phyloP scores from a whole-genome alignment of 768 basidiomycete species.

The Exidia glandulosa region DNA sequence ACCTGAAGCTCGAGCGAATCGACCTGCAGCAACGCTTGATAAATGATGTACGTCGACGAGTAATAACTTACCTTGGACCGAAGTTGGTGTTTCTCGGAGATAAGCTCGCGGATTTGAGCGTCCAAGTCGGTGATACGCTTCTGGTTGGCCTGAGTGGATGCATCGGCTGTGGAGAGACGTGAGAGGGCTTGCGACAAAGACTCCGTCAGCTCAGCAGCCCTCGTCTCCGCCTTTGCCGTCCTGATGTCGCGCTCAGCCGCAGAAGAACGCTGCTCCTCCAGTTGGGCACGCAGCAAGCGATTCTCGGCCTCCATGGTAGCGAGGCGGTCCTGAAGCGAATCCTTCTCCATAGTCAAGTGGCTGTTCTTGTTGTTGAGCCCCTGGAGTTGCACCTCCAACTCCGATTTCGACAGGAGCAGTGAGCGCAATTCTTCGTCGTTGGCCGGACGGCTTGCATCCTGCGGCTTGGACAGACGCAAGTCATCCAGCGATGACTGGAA shows the following conservation, averaged over 20 bases:
- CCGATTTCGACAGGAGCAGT: conserved; percentile 40
- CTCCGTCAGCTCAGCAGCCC: conserved; percentile 54
- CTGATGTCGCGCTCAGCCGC: conserved; percentile 35
- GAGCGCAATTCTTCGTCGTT: conserved; percentile 64
- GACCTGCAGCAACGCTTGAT: conserved; percentile 29
- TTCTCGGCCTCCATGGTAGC: conserved; percentile 51
- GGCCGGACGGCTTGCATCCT: conserved; percentile 43
- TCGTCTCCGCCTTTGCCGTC: conserved; percentile 33
- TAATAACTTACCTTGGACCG: conserved; percentile 43
- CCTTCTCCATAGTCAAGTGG: conserved; percentile 74
- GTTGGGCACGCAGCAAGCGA: conserved; percentile 43
- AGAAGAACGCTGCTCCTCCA: conserved; percentile 42
- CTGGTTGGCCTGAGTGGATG: conserved; percentile 46
- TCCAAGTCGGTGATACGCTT: conserved; percentile 55
- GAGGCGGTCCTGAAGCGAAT: conserved; percentile 53
- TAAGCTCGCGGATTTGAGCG: conserved; percentile 42
- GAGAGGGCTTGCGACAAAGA: conserved; percentile 64
- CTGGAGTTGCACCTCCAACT: conserved; percentile 62
- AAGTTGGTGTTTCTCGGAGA: conserved; percentile 43
- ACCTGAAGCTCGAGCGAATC: conserved; percentile 50
- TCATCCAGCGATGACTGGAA: conserved; percentile 41
- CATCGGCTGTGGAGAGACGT: conserved; percentile 63
- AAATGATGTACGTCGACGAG: neutral
- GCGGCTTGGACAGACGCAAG: conserved; percentile 55
- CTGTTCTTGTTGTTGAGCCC: conserved; percentile 67